Base-by-base conservation (phyloP, 2,329 filamentous ascomycete species). In the Tolypocladium ophioglossoides region DNA sequence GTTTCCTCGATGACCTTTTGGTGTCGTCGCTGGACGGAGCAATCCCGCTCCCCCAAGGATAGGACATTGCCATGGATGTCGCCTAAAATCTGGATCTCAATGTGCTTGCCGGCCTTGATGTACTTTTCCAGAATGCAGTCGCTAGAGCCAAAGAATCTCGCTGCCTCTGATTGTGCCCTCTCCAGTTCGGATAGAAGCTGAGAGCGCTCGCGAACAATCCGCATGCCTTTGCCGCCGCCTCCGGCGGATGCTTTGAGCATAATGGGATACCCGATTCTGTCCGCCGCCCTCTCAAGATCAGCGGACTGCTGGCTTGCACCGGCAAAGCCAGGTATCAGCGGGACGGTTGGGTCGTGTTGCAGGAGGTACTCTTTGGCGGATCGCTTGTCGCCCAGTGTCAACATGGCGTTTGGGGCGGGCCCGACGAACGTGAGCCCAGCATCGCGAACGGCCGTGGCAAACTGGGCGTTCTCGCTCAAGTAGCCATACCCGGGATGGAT, bases 391-490 rank as follows among this genome's bases (percentile, higher is more conserved):
- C 82, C 82, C 61, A 84, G 80, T 0, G 72, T 73, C 55, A 77
- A 72, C 52, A 85, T 83, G 27, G 68, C 68, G 27, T 73, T 68
- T 0, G 78, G 71, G 3, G 72, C 73, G 0, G 84, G 83, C 0
- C 84, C 84, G 2, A 80, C 75, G 63, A 82, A 86, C 0, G 69
- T 69, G 53, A 85, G 70, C 0, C 80, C 82, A 1, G 78, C 78
- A 18, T 74, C 69, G 7, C 69, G 62, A 5, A 81, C 77, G 24
- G 73, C 65, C 49, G 71, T 65, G 1, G 82, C 81, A 60, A 87
- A 87, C 12, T 78, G 74, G 8, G 77, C 74, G 35, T 61, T 61
- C 30, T 61, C 59, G 20, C 54, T 54, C 20, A 61, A 51, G 46
- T 60, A 61, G 18, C 59, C 59, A 51, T 61, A 61, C 14, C 59